Percentiles rank a stretch among this genome's conserved stretches.
Evolutionary conservation across 1,139 yeast genomes (phyloP).

Genomic region (Candida freyschussii): DNA sequence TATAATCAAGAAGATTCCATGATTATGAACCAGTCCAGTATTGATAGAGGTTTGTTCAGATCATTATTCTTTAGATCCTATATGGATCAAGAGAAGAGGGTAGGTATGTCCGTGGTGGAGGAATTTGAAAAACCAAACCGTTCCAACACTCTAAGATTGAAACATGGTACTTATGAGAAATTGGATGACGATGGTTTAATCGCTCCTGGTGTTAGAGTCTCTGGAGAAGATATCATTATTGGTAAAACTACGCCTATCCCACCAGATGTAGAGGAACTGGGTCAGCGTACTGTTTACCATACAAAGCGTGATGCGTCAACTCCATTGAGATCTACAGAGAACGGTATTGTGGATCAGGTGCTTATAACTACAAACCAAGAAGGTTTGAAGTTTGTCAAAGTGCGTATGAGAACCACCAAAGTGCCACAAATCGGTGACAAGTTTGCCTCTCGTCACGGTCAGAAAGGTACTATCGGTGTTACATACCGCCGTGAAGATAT

Average conservation of each 20-base stretch:
- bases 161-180: slow-evolving; percentile 97
- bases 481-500: slow-evolving; percentile 97
- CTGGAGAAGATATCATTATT: slow-evolving; percentile 97
- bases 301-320: slow-evolving; percentile 98
- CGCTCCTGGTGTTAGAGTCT: slow-evolving; percentile 97
- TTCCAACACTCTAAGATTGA: slow-evolving; percentile 88
- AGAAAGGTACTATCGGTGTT: slow-evolving; percentile 99
- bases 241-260: slow-evolving; percentile 99
- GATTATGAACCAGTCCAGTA: slow-evolving; percentile 98
- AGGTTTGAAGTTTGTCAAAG: slow-evolving; percentile 95
- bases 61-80: slow-evolving; percentile 94
- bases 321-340: slow-evolving; percentile 93
- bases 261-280: slow-evolving; percentile 95
- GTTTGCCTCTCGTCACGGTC: slow-evolving; percentile 99
- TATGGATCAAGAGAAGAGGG: slow-evolving; percentile 98
- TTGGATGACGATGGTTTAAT: slow-evolving; percentile 97
- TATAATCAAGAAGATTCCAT: slow-evolving; percentile 99
- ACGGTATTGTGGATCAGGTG: slow-evolving; percentile 98
- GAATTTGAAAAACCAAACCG: slow-evolving; percentile 95
- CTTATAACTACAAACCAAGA: slow-evolving; percentile 95
- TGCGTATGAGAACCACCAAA: slow-evolving; percentile 97
- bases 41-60: slow-evolving; percentile 94
- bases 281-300: slow-evolving; percentile 96
- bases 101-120: slow-evolving; percentile 96
- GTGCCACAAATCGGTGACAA: slow-evolving; percentile 99